Conservation (phyloP, 2,329 filamentous ascomycete genomes). For the Calonectria henricotiae region DNA sequence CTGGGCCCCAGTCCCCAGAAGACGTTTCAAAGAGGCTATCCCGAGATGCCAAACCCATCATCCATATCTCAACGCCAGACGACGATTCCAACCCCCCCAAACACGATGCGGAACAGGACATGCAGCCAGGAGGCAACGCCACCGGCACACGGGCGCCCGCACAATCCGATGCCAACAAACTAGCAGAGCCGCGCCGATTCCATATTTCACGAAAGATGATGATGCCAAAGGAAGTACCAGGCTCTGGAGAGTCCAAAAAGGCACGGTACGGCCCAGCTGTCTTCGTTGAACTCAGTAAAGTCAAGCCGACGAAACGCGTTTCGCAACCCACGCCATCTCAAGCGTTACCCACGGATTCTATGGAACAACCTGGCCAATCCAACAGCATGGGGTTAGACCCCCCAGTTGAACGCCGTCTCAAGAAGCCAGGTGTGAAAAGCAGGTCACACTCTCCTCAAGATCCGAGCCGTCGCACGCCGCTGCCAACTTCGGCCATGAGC, state of each 20-base stretch:
- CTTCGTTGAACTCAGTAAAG: constrained; percentile 71
- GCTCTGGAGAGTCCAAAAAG: constrained; percentile 61
- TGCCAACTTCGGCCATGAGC: constrained; percentile 56
- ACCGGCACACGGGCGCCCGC: constrained; percentile 37
- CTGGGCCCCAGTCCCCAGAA: constrained; percentile 51
- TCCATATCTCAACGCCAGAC: constrained; percentile 65
- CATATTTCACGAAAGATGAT: constrained; percentile 70
- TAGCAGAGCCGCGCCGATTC: constrained; percentile 67
- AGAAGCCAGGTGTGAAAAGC: constrained; percentile 56
- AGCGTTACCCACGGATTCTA: constrained; percentile 27
- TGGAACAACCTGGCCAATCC: constrained; percentile 21
- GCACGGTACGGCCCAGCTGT: constrained; percentile 64
- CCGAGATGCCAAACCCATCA: constrained; percentile 60
- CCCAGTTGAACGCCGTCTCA: constrained; percentile 51
- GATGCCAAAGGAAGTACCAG: constrained; percentile 50
- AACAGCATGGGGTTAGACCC: constrained; percentile 32
- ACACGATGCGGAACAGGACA: constrained; percentile 35
- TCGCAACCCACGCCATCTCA: constrained; percentile 39
- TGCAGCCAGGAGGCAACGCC: background rate
- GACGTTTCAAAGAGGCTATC: constrained; percentile 44
- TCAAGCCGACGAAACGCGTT: constrained; percentile 54
- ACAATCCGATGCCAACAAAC: constrained; percentile 31
- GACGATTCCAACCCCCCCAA: constrained; percentile 48
- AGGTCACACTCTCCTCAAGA: constrained; percentile 49
- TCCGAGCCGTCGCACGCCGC: constrained; percentile 47